These are phyloP conservation scores for Phoenix dactylifera DNA, from an alignment of 176 grass and related monocot species.

Conservation along the genomic window DNA sequence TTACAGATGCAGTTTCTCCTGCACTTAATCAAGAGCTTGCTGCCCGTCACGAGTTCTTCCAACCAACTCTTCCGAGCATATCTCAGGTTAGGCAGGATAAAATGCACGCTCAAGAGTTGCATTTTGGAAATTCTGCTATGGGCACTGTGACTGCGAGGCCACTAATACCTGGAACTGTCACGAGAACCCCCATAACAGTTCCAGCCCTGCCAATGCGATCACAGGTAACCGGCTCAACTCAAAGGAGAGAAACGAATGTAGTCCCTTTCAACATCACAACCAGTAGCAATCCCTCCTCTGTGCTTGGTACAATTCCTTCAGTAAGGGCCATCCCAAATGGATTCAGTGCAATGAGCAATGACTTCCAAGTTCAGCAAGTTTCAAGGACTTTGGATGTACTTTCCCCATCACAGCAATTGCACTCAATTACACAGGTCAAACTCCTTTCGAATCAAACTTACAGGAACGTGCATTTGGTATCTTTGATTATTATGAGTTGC, in stretches of 20 bases:
- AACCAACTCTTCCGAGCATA: constrained; percentile 17
- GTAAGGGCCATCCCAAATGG: constrained; percentile 3
- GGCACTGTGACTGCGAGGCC: constrained; percentile 18
- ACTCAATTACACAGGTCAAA: constrained; percentile 34
- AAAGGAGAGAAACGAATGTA: constrained; percentile 38
- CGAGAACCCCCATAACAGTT: constrained; percentile 32
- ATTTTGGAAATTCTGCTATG: constrained; percentile 13
- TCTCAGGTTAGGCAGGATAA: constrained; percentile 18
- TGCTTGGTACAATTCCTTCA: constrained; percentile 15
- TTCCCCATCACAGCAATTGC: constrained; percentile 11
- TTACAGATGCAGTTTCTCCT: constrained; percentile 37
- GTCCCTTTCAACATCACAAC: constrained; percentile 13
- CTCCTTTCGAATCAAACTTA: constrained; percentile 9
- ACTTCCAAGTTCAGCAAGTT: constrained; percentile 26
- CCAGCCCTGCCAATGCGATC: constrained; percentile 41
- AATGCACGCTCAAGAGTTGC: constrained; percentile 18
- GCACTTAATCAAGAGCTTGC: not conserved
- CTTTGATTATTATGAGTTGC: no score
- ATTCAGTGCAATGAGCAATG: constrained; percentile 21
- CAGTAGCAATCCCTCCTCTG: constrained; percentile 7
- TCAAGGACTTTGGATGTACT: constrained; percentile 27
- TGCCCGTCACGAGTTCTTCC: constrained; percentile 29
- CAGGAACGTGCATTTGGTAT: constrained; percentile 3
- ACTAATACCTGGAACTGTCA: constrained; percentile 49
- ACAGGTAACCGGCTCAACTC: constrained; percentile 33